Conservation (phyloP, 1,139 yeast species). For the Sugiyamaella grinbergsii region DNA sequence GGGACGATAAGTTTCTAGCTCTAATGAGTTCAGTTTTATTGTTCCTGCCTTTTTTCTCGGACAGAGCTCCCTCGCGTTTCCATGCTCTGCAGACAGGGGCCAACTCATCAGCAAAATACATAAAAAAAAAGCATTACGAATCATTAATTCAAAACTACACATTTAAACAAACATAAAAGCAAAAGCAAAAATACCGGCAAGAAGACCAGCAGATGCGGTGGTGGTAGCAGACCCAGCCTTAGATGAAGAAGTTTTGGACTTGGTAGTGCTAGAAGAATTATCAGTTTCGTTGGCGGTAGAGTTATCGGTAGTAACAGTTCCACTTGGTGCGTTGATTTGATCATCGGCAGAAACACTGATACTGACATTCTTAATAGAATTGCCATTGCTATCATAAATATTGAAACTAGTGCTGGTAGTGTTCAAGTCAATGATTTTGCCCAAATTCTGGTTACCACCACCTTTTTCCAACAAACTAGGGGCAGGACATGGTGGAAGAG, state of each 20-base stretch:
- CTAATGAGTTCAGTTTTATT: no score
- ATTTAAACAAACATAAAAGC: constrained; percentile 29
- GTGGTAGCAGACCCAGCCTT: constrained; percentile 26
- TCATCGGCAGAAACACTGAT: constrained; percentile 33
- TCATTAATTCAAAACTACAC: background rate
- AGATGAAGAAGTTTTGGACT: constrained; percentile 25
- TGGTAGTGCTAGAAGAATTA: constrained; percentile 10
- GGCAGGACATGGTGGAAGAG: constrained; percentile 48
- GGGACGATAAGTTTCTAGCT: constrained; percentile 37
- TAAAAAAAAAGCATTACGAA: background rate
- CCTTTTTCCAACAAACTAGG: constrained; percentile 52
- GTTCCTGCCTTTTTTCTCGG: no score
- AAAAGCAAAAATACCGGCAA: constrained; percentile 30
- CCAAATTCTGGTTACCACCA: constrained; percentile 53
- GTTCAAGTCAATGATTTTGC: constrained; percentile 49
- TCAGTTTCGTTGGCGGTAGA: constrained; percentile 20
- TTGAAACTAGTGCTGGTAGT: constrained; percentile 48
- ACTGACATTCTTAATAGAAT: constrained; percentile 53
- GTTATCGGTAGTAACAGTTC: constrained; percentile 26
- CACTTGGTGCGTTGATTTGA: constrained; percentile 35
- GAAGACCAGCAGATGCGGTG: constrained; percentile 26
- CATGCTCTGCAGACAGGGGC: no score
- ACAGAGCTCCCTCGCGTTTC: no score
- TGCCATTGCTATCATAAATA: constrained; percentile 55
- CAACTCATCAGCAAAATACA: no score